Evolutionary conservation across 768 basidiomycete genomes (phyloP), one percentile per base, ranked within the genome.

Genomic region (Aureoboletus auriporus): DNA sequence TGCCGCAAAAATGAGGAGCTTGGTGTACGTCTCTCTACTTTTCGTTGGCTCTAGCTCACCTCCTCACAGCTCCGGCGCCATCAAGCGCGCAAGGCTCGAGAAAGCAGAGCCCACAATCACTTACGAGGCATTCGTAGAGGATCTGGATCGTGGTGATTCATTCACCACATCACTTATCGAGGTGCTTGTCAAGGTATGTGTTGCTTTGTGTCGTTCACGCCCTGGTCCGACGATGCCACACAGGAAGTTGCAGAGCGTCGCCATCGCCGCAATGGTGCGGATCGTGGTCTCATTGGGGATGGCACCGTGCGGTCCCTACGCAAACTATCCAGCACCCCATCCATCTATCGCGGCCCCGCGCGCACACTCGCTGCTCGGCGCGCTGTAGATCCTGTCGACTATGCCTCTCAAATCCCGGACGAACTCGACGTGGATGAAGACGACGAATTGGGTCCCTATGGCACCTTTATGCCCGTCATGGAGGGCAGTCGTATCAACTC

Each of bases 161-260:
- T 90, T 91, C 65, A 89, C 88, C 0, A 78, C 87, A 5, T 77
- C 84, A 0, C 62, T 91, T 42, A 69, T 89, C 49, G 88, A 90
- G 51, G 77, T 86, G 41, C 73, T 91, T 39, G 89, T 90, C 60
- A 86, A 85, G 70, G 89, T 90, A 59, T 64, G 79, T 26, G 4
- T 34, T 37, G 11, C 8, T n/a, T 28, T 23, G 26, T 39, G 10
- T 31, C 40, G 41, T 42, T 34, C 11, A 13, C 39, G 20, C 33
- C 20, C 20, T 13, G 28, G 10, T 17, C 52, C 14, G 26, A 67
- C 49, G 5, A 36, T 4, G 26, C 7, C 41, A 27, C 16, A 9
- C 53, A 91, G 89, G 89, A 91, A 75, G 61, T 89, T 35, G 85
- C 88, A 8, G 87, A 89, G 54, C 79, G 89, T 47, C 78, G 78